These are phyloP conservation scores for Calonectria pseudoreteaudii DNA, from an alignment of 2,329 filamentous ascomycete genomes.

Conservation along the genomic window DNA sequence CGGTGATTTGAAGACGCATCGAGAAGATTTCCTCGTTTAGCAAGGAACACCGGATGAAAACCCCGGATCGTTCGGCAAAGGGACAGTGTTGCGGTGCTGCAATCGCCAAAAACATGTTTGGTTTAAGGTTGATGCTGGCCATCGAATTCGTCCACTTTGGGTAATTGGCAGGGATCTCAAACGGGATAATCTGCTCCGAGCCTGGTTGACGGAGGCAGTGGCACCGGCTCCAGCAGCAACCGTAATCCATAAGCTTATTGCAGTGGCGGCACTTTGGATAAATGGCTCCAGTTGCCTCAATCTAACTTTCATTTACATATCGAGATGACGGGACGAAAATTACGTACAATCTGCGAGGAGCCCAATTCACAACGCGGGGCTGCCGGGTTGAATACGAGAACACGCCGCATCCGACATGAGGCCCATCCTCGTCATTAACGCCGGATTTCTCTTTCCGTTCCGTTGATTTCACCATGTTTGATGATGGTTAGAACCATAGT, in stretches of 20 bases:
- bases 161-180: background rate
- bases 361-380: background rate
- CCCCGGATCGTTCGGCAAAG: background rate
- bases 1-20: background rate
- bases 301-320: background rate
- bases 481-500: background rate
- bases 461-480: too few relatives aligned
- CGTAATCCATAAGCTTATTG: constrained; percentile 1
- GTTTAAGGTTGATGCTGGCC: background rate
- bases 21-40: background rate
- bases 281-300: background rate
- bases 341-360: background rate
- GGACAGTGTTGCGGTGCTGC: background rate
- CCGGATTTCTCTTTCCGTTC: background rate
- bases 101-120: background rate
- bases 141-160: background rate
- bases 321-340: background rate
- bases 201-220: background rate
- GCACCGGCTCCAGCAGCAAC: background rate
- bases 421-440: too few relatives aligned
- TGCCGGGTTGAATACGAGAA: background rate
- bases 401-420: background rate
- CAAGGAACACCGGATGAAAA: background rate
- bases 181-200: background rate
- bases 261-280: background rate